These are phyloP conservation scores for Pseudozyma hubeiensis DNA, from an alignment of 1,284 basidiomycete species.

Conservation along the genomic window DNA sequence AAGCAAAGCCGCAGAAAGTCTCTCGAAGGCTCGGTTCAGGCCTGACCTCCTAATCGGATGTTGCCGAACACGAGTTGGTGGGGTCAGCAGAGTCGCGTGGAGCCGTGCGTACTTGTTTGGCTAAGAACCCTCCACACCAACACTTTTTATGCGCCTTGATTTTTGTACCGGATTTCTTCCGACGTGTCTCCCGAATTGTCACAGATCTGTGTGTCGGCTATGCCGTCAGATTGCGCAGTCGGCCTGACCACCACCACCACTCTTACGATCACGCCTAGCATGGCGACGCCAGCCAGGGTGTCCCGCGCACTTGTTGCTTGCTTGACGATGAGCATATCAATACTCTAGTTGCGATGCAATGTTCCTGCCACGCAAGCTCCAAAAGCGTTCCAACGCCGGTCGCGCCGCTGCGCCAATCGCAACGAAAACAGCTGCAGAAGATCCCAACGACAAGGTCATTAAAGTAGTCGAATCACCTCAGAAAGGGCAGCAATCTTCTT, in stretches of 20 bases:
- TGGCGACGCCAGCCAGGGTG: too few relatives aligned
- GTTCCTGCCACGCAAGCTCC: conserved; percentile 41
- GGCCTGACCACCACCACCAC: conserved; percentile 1
- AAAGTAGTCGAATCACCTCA: too few relatives aligned
- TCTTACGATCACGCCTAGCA: neutral
- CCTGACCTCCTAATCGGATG: neutral
- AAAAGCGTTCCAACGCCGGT: conserved; percentile 13
- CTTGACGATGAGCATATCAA: too few relatives aligned
- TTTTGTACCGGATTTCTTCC: conserved; percentile 4
- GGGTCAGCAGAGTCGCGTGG: neutral
- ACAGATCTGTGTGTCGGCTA: neutral
- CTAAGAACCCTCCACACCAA: conserved; percentile 17
- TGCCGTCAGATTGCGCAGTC: conserved; percentile 1
- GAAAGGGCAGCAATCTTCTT: neutral
- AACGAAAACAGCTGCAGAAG: neutral
- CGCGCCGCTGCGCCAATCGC: neutral
- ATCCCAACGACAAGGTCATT: too few relatives aligned
- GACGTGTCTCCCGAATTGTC: neutral
- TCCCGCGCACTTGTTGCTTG: too few relatives aligned
- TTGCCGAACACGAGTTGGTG: neutral
- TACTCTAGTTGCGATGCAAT: neutral
- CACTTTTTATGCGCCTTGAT: conserved; percentile 6
- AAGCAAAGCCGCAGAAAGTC: neutral
- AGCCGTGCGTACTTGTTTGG: neutral
- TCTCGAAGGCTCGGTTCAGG: neutral